Base-by-base conservation (phyloP, 2,329 filamentous ascomycete species). In the Xylariaceae sp. region DNA sequence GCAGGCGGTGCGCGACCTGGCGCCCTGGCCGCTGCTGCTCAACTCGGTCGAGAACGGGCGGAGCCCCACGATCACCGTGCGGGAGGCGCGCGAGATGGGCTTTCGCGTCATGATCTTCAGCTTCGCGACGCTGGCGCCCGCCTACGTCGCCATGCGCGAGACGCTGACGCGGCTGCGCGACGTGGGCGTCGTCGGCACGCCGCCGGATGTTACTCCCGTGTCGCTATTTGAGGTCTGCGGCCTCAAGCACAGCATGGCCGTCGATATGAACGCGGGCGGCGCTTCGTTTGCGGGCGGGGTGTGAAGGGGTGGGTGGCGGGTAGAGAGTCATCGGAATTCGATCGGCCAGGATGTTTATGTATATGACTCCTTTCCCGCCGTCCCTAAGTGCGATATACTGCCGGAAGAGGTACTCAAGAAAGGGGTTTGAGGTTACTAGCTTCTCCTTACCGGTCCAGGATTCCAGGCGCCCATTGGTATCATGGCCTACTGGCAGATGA, bases 81-180 rank as follows among this genome's bases (percentile, higher is more conserved):
- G 65, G 0, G 68, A 78, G 44, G 74, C 73, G 6, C 61, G 61
- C 39, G 58, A 67, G 25, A 60, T 77, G 45, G 76, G 75, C 1
- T 80, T 72, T 53, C 63, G 65, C 38, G 62, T 80, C 36, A 69
- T 76, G 29, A 79, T 80, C 36, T 75, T 71, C 46, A 72, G 72
- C 4, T 66, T 65, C 31, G 55, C 64, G 6, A 59, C 65, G 0
- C 52, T 75, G 25, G 68, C 60, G 10, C 65, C 69, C 5, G 68
- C 64, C 0, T 66, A 65, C 33, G 40, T 53, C 7, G 64, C 61
- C 5, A 63, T 69, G 12, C 52, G 51, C 23, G 57, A 59, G 15
- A 60, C 53, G 3, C 45, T 64, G 12, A 38, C 53, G 15, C 42
- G 48, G 13, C 43, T 70, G 12, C 66, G 63, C 55, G 46, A 37